These are phyloP conservation scores for Nakazawaea peltata DNA, from an alignment of 805 yeast genomes.

Conservation along the genomic window DNA sequence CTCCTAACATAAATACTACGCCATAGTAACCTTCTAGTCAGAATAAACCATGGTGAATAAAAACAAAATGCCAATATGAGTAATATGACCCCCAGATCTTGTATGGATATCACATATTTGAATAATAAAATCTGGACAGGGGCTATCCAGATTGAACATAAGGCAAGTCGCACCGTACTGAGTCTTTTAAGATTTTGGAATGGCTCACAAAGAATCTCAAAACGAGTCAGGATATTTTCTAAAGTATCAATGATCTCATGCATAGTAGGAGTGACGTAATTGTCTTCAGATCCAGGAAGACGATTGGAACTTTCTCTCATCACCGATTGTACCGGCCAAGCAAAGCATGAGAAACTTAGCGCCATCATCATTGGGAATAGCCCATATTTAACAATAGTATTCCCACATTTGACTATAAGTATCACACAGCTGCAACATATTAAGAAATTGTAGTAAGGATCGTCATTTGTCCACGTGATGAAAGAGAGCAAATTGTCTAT, in stretches of 20 bases:
- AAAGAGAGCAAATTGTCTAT: constrained; percentile 35
- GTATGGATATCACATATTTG: constrained; percentile 24
- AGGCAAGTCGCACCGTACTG: constrained; percentile 22
- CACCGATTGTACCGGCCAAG: constrained; percentile 37
- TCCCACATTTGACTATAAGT: too few species aligned
- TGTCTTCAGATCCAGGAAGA: not conserved
- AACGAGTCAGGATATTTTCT: constrained; percentile 35
- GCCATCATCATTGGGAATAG: constrained; percentile 31
- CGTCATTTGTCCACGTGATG: constrained; percentile 49
- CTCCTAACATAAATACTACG: constrained; percentile 35
- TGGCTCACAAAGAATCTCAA: constrained; percentile 32
- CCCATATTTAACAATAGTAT: constrained; percentile 29
- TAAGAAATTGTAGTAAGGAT: constrained; percentile 35
- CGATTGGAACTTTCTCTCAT: constrained; percentile 29
- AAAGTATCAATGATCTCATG: constrained; percentile 43
- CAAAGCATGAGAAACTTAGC: constrained; percentile 28
- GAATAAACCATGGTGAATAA: constrained; percentile 40
- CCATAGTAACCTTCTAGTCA: constrained; percentile 39
- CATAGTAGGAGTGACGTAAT: constrained; percentile 37
- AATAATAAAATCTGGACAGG: constrained; percentile 35
- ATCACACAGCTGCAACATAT: too few species aligned
- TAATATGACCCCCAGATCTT: constrained; percentile 24
- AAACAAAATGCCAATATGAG: constrained; percentile 33
- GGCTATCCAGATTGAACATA: constrained; percentile 27
- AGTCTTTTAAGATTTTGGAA: constrained; percentile 12